Evolutionary conservation across 2,329 filamentous ascomycete species (phyloP), one percentile per base, ranked within the genome.

Genomic region (Alternaria burnsii): DNA sequence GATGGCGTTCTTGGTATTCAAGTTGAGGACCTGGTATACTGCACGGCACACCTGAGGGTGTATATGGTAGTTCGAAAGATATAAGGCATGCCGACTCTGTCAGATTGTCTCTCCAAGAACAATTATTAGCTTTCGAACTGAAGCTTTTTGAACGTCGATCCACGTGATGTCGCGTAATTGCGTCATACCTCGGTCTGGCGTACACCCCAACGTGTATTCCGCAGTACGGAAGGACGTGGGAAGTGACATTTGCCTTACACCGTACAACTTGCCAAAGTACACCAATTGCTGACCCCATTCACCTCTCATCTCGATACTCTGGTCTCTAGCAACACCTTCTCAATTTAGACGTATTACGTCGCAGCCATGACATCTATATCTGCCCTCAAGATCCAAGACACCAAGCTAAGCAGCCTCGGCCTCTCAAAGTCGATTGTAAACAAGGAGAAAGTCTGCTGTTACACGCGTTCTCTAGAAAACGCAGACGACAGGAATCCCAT

Each of bases 401-500:
- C 68, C 34, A 76, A 73, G 52, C 68, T 76, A 40, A 64, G 47
- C 26, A 66, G 53, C 59, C 65, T 76, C 41, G 71, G 71, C 6
- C 61, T 77, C 9, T 56, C 63, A 18, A 76, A 73, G 58, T 69
- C 56, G 5, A 66, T 66, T 2, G 67, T 72, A 28, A 73, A 73
- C 30, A 66, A 70, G 20, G 69, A 73, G 36, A 65, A 71, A 40
- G 69, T 76, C 1, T 67, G 63, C 52, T 67, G 52, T 9, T 76
- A 77, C 41, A 73, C 63, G 60, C 71, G 71, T 18, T 55, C 55
- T 22, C 55, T 77, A 10, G 67, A 65, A 1, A 28, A 63, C 14
- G 71, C 66, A 3, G 71, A 67, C 6, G 67, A 70, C 1, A 60
- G 66, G 26, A 76, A 77, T 36, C 75, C 74, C 1, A 61, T 76